Percentiles rank a stretch among this genome's conserved stretches.
phyloP scores from a whole-genome alignment of 345 rosid genomes.

The Hirschfeldia incana region DNA sequence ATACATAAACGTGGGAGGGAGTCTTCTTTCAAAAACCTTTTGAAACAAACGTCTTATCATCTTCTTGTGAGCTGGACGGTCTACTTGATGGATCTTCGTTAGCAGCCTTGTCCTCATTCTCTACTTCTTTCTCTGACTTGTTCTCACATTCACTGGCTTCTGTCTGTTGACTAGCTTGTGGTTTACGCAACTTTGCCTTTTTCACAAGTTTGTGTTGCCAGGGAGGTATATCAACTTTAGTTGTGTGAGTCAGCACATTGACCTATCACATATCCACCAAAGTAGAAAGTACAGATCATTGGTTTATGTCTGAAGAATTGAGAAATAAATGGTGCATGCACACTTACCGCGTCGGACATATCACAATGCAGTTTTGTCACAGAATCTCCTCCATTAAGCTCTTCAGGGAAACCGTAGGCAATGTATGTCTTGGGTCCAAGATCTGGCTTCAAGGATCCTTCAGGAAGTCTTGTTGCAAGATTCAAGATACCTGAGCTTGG shows the following conservation, averaged over 20 bases:
- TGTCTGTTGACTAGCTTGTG: not conserved
- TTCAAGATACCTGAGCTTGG: constrained; percentile 58
- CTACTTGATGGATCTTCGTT: constrained; percentile 17
- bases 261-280: constrained; percentile 17
- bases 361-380: constrained; percentile 90
- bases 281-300: not conserved
- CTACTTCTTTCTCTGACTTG: constrained; percentile 15
- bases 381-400: constrained; percentile 78
- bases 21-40: constrained; percentile 13
- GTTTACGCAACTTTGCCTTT: constrained; percentile 4
- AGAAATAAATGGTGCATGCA: not conserved
- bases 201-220: not conserved
- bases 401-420: constrained; percentile 72
- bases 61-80: not conserved
- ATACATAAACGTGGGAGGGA: not conserved
- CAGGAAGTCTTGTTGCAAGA: constrained; percentile 62
- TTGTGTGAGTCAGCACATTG: constrained; percentile 39
- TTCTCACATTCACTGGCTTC: constrained; percentile 19
- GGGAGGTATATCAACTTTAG: constrained; percentile 19
- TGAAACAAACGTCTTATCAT: not conserved
- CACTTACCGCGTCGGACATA: constrained; percentile 74
- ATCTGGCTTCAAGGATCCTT: constrained; percentile 62
- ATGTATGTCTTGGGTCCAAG: constrained; percentile 86
- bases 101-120: not conserved
- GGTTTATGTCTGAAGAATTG: not conserved